Evolutionary conservation across 2,329 filamentous ascomycete species (phyloP).

Genomic region (Hymenoscyphus albidus): DNA sequence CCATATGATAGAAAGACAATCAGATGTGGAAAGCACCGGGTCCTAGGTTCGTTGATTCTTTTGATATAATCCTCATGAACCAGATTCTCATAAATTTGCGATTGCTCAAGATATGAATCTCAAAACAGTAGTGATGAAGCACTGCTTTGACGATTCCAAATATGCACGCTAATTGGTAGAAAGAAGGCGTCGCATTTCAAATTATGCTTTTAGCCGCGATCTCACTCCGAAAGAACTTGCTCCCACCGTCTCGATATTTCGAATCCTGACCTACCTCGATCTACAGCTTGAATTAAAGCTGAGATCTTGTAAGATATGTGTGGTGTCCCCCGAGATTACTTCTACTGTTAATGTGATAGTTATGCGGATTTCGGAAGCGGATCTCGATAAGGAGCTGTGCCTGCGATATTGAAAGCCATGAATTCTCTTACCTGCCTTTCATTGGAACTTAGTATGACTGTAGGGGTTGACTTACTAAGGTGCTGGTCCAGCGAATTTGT

Average conservation of each 20-base stretch:
- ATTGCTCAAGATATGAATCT: not conserved
- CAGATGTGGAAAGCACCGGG: not conserved
- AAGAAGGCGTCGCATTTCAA: not conserved
- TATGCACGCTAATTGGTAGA: constrained; percentile 4
- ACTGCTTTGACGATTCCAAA: not conserved
- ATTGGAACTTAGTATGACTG: not conserved
- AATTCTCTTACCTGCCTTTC: not conserved
- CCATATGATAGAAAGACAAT: not conserved
- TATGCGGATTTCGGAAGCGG: too few relatives aligned
- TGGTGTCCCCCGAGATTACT: not conserved
- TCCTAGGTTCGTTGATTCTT: not conserved
- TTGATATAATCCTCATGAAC: not conserved
- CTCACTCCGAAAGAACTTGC: not conserved
- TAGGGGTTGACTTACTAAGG: not conserved
- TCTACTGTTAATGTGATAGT: too few relatives aligned
- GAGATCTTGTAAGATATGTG: not conserved
- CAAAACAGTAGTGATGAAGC: not conserved
- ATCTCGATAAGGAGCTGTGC: constrained; percentile 12
- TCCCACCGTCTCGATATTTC: constrained; percentile 7
- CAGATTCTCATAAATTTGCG: not conserved
- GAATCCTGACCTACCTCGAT: constrained; percentile 11
- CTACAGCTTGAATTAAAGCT: not conserved
- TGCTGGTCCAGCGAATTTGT: not conserved
- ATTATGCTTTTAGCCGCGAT: not conserved
- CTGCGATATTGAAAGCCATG: constrained; percentile 3